Base-by-base conservation (phyloP, 2,329 filamentous ascomycete genomes). In the Fusarium sp. region DNA sequence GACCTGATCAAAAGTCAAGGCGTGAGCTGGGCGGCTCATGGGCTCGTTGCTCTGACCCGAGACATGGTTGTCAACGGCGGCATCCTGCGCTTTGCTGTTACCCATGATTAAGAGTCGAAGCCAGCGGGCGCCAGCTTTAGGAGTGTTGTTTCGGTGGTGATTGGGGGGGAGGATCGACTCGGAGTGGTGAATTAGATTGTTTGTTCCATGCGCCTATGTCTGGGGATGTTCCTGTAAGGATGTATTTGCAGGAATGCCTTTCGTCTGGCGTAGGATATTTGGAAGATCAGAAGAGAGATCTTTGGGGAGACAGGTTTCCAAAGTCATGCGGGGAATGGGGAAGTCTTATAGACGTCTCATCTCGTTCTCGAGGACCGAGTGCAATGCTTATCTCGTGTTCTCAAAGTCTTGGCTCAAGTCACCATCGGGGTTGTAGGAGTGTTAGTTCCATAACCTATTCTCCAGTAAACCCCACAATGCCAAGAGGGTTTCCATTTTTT, bases 21-120 rank as follows among this genome's bases (percentile, higher is more conserved):
- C 81, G 73, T 91, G 89, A 29, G 89, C 88, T 12, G 89, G 88
- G 51, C 82, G 79, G 12, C 85, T 85, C 55, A 91, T 81, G 9
- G 77, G 77, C 15, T 67, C 58, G 52, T 80, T 81, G 53, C 75
- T 78, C 66, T 80, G 79, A 9, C 77, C 79, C 51, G 78, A 79
- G 66, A 80, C 72, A 57, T 79, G 77, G 38, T 56, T 68, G 34
- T 47, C 59, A 25, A 69, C 60, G 30, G 63, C 50, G 46, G 74
- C 62, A 42, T 72, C 71, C 66, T 73, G 32, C 32, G 32, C 32
- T 34, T 34, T 34, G 58, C 32, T 56, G 46, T 71, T 70, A 61
- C 63, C 72, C 72, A 74, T 74, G 63, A 24, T 69, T 69, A 12
- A 27, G 51, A 38, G 54, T 69, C 45, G 53, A 63, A 50, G 63